These are phyloP conservation scores for Trichoderma hamatum DNA, from an alignment of 2,329 filamentous ascomycete genomes.

Conservation along the genomic window DNA sequence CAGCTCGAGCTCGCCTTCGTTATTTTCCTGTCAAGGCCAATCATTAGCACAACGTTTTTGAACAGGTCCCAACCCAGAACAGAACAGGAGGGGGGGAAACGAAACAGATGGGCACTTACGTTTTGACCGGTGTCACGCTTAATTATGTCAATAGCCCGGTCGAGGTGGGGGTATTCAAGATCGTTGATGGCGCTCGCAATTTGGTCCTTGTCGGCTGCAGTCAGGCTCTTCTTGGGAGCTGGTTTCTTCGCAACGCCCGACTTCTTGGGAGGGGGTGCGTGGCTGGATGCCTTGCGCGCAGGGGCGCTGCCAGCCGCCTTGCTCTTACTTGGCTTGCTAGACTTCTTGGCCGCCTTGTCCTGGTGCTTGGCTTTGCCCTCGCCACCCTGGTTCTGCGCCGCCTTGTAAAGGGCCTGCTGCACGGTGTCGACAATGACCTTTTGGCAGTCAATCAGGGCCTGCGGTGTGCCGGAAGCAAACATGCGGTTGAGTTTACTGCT, in stretches of 20 bases:
- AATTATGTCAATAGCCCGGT: conserved; percentile 84
- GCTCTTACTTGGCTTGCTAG: conserved; percentile 62
- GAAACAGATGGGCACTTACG: conserved; percentile 51
- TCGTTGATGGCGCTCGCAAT: conserved; percentile 85
- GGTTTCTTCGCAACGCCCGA: conserved; percentile 49
- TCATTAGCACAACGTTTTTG: not conserved
- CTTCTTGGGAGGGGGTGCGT: conserved; percentile 42
- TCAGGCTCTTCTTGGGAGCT: conserved; percentile 56
- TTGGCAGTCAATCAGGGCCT: conserved; percentile 58
- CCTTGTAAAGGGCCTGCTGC: conserved; percentile 72
- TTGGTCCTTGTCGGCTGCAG: conserved; percentile 83
- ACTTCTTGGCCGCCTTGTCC: conserved; percentile 62
- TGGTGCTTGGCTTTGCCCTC: conserved; percentile 49
- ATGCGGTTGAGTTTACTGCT: conserved; percentile 60
- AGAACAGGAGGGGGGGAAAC: no score
- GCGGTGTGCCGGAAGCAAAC: conserved; percentile 52
- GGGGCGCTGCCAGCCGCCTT: conserved; percentile 41
- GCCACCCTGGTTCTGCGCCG: conserved; percentile 65
- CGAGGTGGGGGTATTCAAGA: conserved; percentile 76
- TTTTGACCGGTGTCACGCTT: conserved; percentile 79
- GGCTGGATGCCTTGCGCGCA: conserved; percentile 49
- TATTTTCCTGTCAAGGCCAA: conserved; percentile 53
- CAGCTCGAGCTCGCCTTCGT: conserved; percentile 61
- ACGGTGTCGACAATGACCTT: conserved; percentile 66
- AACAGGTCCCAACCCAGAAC: not conserved